Base-by-base conservation (phyloP, 306 rosid genomes). In the Corylus americana region DNA sequence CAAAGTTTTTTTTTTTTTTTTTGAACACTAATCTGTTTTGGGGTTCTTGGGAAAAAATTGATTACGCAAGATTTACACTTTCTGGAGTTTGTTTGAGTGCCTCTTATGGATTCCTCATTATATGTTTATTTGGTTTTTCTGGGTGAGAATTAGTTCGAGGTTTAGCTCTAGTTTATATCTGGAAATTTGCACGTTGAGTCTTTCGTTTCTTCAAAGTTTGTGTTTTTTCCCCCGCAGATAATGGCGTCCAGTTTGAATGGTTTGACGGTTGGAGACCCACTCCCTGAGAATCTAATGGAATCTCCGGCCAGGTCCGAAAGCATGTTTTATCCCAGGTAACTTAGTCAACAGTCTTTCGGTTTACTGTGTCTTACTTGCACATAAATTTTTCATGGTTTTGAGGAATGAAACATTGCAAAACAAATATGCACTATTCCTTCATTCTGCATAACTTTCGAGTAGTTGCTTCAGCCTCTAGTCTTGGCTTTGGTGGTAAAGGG, bases 241-340 rank as follows among this genome's bases (percentile, higher is more conserved):
- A 93, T 95, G 99, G 99, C 99, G 47, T 91, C 99, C 58, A 95
- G 99, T 88, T 89, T 95, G 87, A 95, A 95, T 57, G 99, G 99
- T 64, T 86, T 93, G 86, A 95, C 98, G 20, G 99, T 95, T 72
- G 99, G 93, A 77, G 99, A 95, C 54, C 91, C 98, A 55, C 92
- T 95, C 70, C 79, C 98, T 62, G 99, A 91, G 71, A 95, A 89
- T 87, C 92, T 93, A 35, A 84, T 95, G 99, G 99, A 95, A 59
- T 95, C 97, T 88, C 98, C 98, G 2, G 98, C 94, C 49, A 89
- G 98, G 87, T 95, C 98, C 45, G 99, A 95, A 59, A 85, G 87
- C 84, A 76, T 87, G 86, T 87, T 88, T 81, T 91, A 87, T 84
- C 76, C 83, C 47, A 93, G 97, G 99, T 91, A 77, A 77, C 51